Evolutionary conservation across 306 rosid genomes (phyloP), one percentile per base, ranked within the genome.

Genomic region (Rosa lucieae): DNA sequence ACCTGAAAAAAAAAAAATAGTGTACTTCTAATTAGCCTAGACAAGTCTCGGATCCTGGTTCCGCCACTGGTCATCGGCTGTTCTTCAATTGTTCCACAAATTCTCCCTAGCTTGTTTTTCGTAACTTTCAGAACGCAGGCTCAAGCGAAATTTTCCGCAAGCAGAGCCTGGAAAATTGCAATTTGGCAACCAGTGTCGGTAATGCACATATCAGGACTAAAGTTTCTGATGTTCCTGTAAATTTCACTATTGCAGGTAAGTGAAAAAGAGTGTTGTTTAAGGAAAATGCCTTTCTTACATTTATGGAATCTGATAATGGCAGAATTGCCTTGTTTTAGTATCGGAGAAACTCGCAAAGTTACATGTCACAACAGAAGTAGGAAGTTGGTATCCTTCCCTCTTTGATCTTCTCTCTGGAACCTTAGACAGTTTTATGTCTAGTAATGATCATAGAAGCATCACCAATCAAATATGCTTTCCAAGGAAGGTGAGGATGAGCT

Each of bases 401-500:
- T 56, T 7, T 49, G 7, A 49, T 14, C n/a, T 52, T n/a, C 39
- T 61, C 67, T 61, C 67, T 61, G 67, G 17, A 61, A 61, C 0
- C 67, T 21, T n/a, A 4, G 15, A 59, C 37, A 59, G 23, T 21
- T 1, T 59, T 3, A 59, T 26, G 6, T 59, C 37, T 3, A 0
- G 69, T 29, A 35, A 32, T 32, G 3, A 2, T 32, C 37, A 32
- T 32, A 32, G 37, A 32, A 32, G 37, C 37, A 32, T 32, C 37
- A 32, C 37, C 37, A 32, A 35, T 65, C 46, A 65, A 65, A 65
- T 65, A 46, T 85, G 90, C 37, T 86, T 88, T 80, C 75, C 74
- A 20, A 89, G 86, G 86, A 89, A 86, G 53, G 77, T 67, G 73
- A 89, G 69, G 63, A 91, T 78, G 68, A 85, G 87, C 75, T 86